Evolutionary conservation across 306 rosid genomes (phyloP).

Genomic region (Casuarina cunninghamiana): DNA sequence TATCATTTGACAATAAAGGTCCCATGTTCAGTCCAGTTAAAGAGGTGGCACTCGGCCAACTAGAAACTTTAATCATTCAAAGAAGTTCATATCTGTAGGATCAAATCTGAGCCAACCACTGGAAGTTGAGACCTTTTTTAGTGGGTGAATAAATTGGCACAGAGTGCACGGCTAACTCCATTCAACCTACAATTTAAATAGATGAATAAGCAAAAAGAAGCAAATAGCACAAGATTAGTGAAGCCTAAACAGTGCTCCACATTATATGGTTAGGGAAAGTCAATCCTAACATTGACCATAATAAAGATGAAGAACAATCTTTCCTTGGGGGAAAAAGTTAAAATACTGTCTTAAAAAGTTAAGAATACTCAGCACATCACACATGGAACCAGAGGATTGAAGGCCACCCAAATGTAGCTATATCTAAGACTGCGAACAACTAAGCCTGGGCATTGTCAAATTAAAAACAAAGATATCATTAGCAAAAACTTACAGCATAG

Average conservation of each 20-base stretch:
- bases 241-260: background rate
- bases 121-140: background rate
- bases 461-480: background rate
- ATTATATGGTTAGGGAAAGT: background rate
- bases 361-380: background rate
- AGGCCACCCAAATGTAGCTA: background rate
- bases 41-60: background rate
- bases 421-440: background rate
- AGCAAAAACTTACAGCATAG: constrained; percentile 64
- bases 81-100: background rate
- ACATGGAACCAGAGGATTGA: background rate
- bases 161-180: background rate
- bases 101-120: background rate
- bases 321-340: background rate
- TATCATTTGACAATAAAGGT: background rate
- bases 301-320: background rate
- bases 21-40: background rate
- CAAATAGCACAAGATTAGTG: background rate
- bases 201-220: background rate
- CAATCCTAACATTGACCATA: background rate
- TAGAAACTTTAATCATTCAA: background rate
- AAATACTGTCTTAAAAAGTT: background rate
- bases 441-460: background rate
- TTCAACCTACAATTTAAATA: background rate
- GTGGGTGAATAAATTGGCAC: background rate